Conservation (phyloP, 495 filamentous ascomycete species). For the Penicillium cataractarum region DNA sequence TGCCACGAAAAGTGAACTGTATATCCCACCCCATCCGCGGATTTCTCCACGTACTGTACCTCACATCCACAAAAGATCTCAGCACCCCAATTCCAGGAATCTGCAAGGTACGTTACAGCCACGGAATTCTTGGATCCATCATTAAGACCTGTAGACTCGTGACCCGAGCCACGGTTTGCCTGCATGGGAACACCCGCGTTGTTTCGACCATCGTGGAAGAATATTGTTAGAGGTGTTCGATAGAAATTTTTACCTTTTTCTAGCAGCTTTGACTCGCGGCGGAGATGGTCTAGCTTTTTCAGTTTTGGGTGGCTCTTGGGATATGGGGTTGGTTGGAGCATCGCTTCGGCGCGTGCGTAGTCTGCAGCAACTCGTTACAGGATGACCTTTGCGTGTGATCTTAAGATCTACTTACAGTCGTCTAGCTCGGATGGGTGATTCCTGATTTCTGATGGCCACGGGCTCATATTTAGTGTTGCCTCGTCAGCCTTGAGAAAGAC, state of each 20-base stretch:
- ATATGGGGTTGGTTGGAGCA: slow-evolving; percentile 63
- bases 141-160: slow-evolving; percentile 66
- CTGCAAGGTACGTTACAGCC: slow-evolving; percentile 67
- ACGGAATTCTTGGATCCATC: slow-evolving; percentile 69
- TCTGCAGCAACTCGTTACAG: slow-evolving; percentile 36
- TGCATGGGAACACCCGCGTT: slow-evolving; percentile 65
- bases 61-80: slow-evolving; percentile 76
- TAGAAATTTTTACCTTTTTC: slow-evolving; percentile 57
- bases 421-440: slow-evolving; percentile 43
- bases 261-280: slow-evolving; percentile 56
- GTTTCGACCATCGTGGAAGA: slow-evolving; percentile 62
- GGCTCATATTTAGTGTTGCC: slow-evolving; percentile 52
- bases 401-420: slow-evolving; percentile 48
- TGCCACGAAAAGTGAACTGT: slow-evolving; percentile 69
- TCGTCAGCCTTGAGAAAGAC: slow-evolving; percentile 63
- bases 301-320: slow-evolving; percentile 58
- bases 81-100: slow-evolving; percentile 76
- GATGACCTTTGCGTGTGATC: not conserved
- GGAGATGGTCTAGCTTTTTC: slow-evolving; percentile 59
- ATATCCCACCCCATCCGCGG: slow-evolving; percentile 55
- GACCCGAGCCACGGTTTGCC: slow-evolving; percentile 59
- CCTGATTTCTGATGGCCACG: slow-evolving; percentile 64
- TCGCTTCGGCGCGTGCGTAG: slow-evolving; percentile 56
- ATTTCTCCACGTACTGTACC: slow-evolving; percentile 65
- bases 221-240: slow-evolving; percentile 62